Evolutionary conservation across 1,284 basidiomycete species (phyloP), one percentile per base, ranked within the genome.

Genomic region (Takashimella koratensis): DNA sequence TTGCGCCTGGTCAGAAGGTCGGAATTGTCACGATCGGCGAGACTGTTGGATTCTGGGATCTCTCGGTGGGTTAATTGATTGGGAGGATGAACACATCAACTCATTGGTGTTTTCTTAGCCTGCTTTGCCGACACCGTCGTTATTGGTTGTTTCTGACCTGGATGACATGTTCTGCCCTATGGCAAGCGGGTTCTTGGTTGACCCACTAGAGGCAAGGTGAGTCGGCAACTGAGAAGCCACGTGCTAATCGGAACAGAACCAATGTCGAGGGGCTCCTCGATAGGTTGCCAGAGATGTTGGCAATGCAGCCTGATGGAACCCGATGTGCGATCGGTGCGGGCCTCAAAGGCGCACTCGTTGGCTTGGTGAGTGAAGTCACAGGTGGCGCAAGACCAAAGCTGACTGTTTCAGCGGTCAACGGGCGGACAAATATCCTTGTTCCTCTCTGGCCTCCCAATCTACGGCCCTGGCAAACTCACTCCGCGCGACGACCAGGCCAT

Each of bases 151-250:
- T 5, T 79, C 88, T 0, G 96, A 98, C 69, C 78, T 98, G 30
- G 80, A 94, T 22, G 96, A 98, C 63, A 86, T 93, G 24, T 98
- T 95, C 73, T 77, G 90, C 2, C 96, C 96, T 0, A 76, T 94
- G 30, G 80, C 79, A 30, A 78, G 81, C 11, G 87, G 87, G 1
- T 79, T 96, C 44, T 87, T 98, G 55, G 92, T 88, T 5, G 84
- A 92, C 61, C 87, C 91, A 1, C 68, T 73, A 55, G 82, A 86
- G 54, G 86, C 84, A 43, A 81, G 84, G 87, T 89, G 63, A 55
- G 80, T 66, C 2, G 5, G 20, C 8, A 47, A 19, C 36, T 45
- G 23, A 45, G 30, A 22, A 40, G 11, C 20, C 8, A 24, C 12
- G n/a, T 21, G 6, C 47, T 54, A 12, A 51, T 46, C 4, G 4